A percentile compares a stretch with the other conserved stretches of the same genome.
Evolutionary conservation across 2,329 filamentous ascomycete genomes (phyloP).

Genomic region (Colletotrichum lentis): DNA sequence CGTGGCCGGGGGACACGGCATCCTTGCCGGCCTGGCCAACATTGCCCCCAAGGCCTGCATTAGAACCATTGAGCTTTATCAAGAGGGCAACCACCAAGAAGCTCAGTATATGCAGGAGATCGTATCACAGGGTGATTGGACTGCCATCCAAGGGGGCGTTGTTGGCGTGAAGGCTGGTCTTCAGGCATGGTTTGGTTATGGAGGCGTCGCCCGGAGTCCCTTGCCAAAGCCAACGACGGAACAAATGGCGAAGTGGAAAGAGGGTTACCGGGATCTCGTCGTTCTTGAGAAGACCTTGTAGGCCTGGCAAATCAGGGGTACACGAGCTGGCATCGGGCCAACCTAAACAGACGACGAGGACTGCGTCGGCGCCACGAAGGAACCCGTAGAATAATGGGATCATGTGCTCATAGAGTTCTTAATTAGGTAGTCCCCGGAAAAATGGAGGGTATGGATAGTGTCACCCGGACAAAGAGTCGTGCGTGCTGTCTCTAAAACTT

Average conservation of each 20-base stretch:
- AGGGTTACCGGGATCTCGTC: constrained; percentile 63
- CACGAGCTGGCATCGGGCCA: background rate
- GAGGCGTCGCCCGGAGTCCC: constrained; percentile 59
- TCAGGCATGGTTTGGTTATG: constrained; percentile 73
- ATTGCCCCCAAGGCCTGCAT: constrained; percentile 73
- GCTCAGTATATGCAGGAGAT: constrained; percentile 62
- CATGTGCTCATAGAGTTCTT: background rate
- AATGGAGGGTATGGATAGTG: background rate
- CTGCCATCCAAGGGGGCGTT: constrained; percentile 74
- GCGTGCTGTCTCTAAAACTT: background rate
- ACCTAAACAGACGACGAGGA: background rate
- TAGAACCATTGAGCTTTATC: constrained; percentile 67
- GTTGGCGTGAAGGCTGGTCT: constrained; percentile 75
- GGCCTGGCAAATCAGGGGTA: background rate
- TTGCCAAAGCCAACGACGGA: constrained; percentile 61
- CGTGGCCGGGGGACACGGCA: constrained; percentile 73
- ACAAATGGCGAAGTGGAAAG: constrained; percentile 61
- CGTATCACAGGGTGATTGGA: constrained; percentile 75
- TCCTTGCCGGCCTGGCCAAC: constrained; percentile 77
- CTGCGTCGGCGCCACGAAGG: background rate
- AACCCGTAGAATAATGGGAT: background rate
- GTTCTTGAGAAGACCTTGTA: constrained; percentile 60
- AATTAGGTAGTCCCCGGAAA: background rate
- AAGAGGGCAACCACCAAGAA: constrained; percentile 64
- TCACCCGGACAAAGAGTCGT: background rate